Evolutionary conservation across 2,329 filamentous ascomycete species (phyloP), one percentile per base, ranked within the genome.

Genomic region (Ampelomyces quisqualis): DNA sequence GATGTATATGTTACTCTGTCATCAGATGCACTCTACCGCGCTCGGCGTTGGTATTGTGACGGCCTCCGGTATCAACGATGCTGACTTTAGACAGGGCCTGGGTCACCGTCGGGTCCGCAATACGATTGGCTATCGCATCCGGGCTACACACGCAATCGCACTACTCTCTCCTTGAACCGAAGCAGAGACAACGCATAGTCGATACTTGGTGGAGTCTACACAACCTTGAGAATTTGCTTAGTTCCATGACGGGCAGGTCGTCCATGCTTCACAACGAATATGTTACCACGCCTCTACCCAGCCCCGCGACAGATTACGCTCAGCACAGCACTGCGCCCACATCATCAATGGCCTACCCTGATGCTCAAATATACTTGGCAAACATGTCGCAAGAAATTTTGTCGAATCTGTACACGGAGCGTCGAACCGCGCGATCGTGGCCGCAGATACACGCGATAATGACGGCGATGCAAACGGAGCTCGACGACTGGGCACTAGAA

Each of bases 161-260:
- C 9, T 49, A 50, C 13, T 40, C 45, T 4, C 42, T 47, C 8
- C 33, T 53, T 8, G 21, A 45, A 1, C 42, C 52, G 7, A 27
- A 42, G 4, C 38, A 48, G 20, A 60, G 57, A 40, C 64, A 69
- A 47, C 53, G 54, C 10, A 46, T 59, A 32, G 47, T 59, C 5
- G 55, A 62, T 17, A 55, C 63, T 13, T 71, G 68, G 68, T 68
- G 68, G 61, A 59, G 61, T 15, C 27, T 70, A 8, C 58, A 62
- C 33, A 55, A 57, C 7, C 27, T 66, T 8, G 68, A 70, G 32
- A 54, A 54, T 14, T 39, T 68, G 0, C 42, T 70, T 3, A 55
- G 58, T 9, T 50, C 65, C 3, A 58, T 69, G 15, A 65, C 62
- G 3, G 68, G 68, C 1, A 58, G 66, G 8, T 60, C 67, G n/a